These are phyloP conservation scores for Scedosporium boydii DNA, from an alignment of 2,329 filamentous ascomycete species.

Conservation along the genomic window DNA sequence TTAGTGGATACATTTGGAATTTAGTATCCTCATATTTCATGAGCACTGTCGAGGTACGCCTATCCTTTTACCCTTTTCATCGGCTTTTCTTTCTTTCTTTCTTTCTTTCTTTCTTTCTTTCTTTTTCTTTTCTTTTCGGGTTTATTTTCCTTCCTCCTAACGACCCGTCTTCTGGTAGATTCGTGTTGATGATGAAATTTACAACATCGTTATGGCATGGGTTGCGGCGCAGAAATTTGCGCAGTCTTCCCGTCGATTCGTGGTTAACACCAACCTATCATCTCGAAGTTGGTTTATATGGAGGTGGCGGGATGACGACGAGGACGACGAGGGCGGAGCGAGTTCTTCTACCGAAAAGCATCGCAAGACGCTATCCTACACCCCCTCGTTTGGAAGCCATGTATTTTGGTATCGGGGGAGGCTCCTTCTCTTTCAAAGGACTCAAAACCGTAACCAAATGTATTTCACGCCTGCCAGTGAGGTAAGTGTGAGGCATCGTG, in stretches of 20 bases:
- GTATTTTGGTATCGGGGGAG: slow-evolving; percentile 58
- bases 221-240: slow-evolving; percentile 54
- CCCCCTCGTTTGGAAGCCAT: slow-evolving; percentile 57
- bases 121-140: no score
- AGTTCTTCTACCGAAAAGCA: slow-evolving; percentile 11
- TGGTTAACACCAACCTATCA: slow-evolving; percentile 54
- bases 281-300: slow-evolving; percentile 38
- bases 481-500: not conserved
- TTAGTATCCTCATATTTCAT: slow-evolving; percentile 47
- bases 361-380: slow-evolving; percentile 40
- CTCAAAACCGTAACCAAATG: slow-evolving; percentile 33
- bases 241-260: slow-evolving; percentile 48
- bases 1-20: slow-evolving; percentile 35
- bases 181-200: slow-evolving; percentile 61
- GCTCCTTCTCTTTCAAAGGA: slow-evolving; percentile 48
- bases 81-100: not conserved
- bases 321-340: slow-evolving; percentile 32
- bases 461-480: slow-evolving; percentile 13
- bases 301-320: slow-evolving; percentile 34
- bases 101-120: no score
- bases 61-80: not conserved
- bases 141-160: not conserved
- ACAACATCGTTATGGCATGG: slow-evolving; percentile 65
- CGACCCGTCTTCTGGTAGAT: slow-evolving; percentile 23
- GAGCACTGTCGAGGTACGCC: slow-evolving; percentile 44